These are phyloP conservation scores for Pulicaria dysenterica DNA, from an alignment of 129 eudicot genomes.

Conservation along the genomic window DNA sequence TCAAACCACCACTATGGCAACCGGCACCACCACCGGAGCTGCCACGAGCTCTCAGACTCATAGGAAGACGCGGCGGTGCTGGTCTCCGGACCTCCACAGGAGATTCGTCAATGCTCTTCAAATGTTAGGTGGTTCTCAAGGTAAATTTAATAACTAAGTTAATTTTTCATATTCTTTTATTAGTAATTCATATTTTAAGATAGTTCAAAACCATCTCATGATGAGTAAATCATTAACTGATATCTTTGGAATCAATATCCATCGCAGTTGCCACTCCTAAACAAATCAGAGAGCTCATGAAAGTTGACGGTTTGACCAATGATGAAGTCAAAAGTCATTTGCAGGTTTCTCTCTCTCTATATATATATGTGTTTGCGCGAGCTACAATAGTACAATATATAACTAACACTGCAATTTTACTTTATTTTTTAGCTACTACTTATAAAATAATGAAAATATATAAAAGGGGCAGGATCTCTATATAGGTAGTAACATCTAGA, in stretches of 20 bases:
- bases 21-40: conserved; percentile 27
- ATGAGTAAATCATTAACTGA: conserved; percentile 28
- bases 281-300: conserved; percentile 98
- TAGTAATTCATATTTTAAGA: neutral
- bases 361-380: too few species aligned
- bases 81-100: conserved; percentile 99
- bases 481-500: too few species aligned
- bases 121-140: conserved; percentile 99
- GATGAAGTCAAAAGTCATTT: conserved; percentile 99
- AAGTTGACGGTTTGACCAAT: conserved; percentile 99
- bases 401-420: too few species aligned
- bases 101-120: conserved; percentile 97
- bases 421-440: too few species aligned
- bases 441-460: too few species aligned
- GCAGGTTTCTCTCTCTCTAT: conserved; percentile 67
- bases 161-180: neutral
- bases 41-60: conserved; percentile 58
- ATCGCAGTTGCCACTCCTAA: conserved; percentile 95
- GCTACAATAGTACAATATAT: too few species aligned
- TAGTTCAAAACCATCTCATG: conserved; percentile 25
- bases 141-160: conserved; percentile 33
- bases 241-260: conserved; percentile 14
- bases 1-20: conserved; percentile 40
- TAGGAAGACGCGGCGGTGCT: conserved; percentile 86
- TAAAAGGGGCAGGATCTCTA: too few species aligned